These are phyloP conservation scores for Ceratocystis destructans DNA, from an alignment of 2,329 filamentous ascomycete genomes.

Conservation along the genomic window DNA sequence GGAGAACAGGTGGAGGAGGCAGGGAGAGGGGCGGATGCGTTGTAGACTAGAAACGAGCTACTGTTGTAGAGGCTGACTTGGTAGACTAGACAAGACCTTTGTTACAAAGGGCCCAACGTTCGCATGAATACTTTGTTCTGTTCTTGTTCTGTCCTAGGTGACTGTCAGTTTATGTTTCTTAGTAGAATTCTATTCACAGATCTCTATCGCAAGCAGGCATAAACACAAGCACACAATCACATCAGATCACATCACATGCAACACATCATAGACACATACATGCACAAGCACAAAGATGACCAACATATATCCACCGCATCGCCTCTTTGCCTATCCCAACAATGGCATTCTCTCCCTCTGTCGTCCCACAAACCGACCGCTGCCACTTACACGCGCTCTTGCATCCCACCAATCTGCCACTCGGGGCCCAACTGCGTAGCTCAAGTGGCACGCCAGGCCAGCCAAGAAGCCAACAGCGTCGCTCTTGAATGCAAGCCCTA, in stretches of 20 bases:
- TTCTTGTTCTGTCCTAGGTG: background rate
- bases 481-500: constrained; percentile 74
- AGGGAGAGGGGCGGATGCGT: too few species aligned
- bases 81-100: background rate
- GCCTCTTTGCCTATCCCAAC: constrained; percentile 14
- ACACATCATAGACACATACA: background rate
- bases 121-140: background rate
- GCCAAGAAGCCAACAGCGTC: constrained; percentile 77
- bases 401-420: constrained; percentile 29
- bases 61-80: too few species aligned
- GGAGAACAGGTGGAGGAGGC: background rate
- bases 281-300: background rate
- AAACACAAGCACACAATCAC: background rate
- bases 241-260: background rate
- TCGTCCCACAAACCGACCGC: constrained; percentile 20
- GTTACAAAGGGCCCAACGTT: background rate
- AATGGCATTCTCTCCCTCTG: constrained; percentile 26
- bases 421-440: constrained; percentile 40
- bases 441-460: constrained; percentile 65
- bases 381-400: background rate
- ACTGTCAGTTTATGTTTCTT: constrained; percentile 8
- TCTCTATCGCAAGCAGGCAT: background rate
- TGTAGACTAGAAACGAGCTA: too few species aligned
- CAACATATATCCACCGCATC: background rate
- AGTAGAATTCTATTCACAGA: background rate